These are phyloP conservation scores for Solidago caesia DNA, from an alignment of 129 eudicot genomes.

Conservation along the genomic window DNA sequence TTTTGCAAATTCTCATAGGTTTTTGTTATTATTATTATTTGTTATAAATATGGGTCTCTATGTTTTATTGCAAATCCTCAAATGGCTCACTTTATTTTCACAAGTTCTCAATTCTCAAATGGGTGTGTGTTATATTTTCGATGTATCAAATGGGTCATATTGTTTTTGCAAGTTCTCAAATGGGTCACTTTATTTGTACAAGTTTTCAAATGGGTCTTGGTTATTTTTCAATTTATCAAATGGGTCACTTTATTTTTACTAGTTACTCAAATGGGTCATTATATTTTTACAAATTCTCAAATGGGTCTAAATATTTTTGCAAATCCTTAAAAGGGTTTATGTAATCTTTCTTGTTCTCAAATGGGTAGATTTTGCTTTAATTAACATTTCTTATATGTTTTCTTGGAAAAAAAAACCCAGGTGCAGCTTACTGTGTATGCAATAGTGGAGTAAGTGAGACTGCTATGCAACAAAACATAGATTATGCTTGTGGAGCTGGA, in stretches of 20 bases:
- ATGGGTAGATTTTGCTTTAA: constrained; percentile 15
- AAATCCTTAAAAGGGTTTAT: constrained; percentile 1
- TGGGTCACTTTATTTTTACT: neutral
- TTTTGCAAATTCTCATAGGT: no score
- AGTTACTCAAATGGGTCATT: neutral
- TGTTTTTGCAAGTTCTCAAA: neutral
- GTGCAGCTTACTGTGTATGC: constrained; percentile 68
- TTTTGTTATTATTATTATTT: no score
- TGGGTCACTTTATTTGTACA: neutral
- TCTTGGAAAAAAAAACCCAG: constrained; percentile 31
- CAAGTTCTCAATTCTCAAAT: neutral
- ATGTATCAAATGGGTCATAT: neutral
- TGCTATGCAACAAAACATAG: constrained; percentile 55
- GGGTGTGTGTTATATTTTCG: neutral
- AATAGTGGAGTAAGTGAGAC: constrained; percentile 50
- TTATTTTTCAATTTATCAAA: neutral
- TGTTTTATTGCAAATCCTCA: no score
- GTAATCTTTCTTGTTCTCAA: constrained; percentile 6
- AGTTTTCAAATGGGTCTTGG: neutral
- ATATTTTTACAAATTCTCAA: neutral
- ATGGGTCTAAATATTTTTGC: neutral
- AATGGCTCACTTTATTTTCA: no score
- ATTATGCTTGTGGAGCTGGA: constrained; percentile 84
- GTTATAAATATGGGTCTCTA: no score
- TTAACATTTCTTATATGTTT: neutral